A percentile compares a stretch with the other conserved stretches of the same genome.
Conservation (phyloP, 805 yeast genomes). For the Hagleromyces aurorensis region DNA sequence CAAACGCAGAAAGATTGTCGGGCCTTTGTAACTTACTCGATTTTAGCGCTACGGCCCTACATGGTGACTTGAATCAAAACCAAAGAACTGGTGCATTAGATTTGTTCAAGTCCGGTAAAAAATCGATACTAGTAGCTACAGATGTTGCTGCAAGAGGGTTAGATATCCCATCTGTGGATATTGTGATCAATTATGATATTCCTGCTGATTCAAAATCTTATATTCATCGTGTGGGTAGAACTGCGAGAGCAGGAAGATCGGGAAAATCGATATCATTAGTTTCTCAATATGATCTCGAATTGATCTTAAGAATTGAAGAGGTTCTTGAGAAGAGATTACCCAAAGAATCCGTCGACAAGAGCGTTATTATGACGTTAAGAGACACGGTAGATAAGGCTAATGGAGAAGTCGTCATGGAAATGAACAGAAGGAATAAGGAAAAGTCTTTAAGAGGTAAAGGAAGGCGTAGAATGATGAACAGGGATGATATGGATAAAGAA, state of each 20-base stretch:
- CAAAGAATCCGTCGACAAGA: slow-evolving; percentile 72
- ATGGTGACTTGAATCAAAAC: slow-evolving; percentile 83
- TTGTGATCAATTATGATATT: slow-evolving; percentile 70
- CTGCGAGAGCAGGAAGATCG: slow-evolving; percentile 88
- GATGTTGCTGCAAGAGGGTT: slow-evolving; percentile 88
- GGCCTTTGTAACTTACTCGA: slow-evolving; percentile 72
- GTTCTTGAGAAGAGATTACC: slow-evolving; percentile 79
- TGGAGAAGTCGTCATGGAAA: slow-evolving; percentile 72
- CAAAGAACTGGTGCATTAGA: slow-evolving; percentile 78
- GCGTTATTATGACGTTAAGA: slow-evolving; percentile 67
- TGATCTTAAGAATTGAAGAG: slow-evolving; percentile 80
- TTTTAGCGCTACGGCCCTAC: slow-evolving; percentile 85
- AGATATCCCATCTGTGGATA: slow-evolving; percentile 74
- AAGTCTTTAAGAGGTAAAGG: slow-evolving; percentile 37
- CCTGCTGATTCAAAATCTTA: slow-evolving; percentile 82
- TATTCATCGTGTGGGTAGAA: slow-evolving; percentile 87
- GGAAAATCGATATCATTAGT: slow-evolving; percentile 83
- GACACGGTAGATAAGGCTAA: slow-evolving; percentile 87
- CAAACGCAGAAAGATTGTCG: slow-evolving; percentile 88
- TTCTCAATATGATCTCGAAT: slow-evolving; percentile 90
- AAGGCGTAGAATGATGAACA: slow-evolving; percentile 32
- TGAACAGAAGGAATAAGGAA: slow-evolving; percentile 64
- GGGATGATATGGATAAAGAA: slow-evolving; percentile 41
- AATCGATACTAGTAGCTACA: slow-evolving; percentile 67
- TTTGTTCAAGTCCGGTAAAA: slow-evolving; percentile 65